A percentile compares a stretch with the other conserved stretches of the same genome.
Evolutionary conservation across 192 early-diverging fungal genomes (phyloP).

Genomic region (Coemansia reversa): DNA sequence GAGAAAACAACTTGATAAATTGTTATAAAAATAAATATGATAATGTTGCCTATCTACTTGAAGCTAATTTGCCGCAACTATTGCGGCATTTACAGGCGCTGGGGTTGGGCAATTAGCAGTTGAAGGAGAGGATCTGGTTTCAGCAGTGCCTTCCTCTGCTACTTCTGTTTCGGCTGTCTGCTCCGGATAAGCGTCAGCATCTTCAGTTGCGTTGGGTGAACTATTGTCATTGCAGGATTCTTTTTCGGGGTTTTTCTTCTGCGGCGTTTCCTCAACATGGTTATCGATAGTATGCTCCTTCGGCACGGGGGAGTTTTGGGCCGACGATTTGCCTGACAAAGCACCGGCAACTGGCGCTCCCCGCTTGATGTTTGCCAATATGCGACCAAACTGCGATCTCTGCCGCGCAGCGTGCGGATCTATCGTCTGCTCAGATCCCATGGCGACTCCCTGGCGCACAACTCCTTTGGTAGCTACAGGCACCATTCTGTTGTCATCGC

Average conservation of each 20-base stretch:
- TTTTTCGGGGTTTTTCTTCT: neutral
- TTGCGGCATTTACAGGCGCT: neutral
- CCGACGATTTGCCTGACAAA: conserved; percentile 1
- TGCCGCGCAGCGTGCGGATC: conserved; percentile 5
- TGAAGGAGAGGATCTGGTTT: neutral
- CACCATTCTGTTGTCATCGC: conserved; percentile 25
- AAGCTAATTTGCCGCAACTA: neutral
- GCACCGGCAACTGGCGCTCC: conserved; percentile 1
- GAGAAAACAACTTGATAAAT: neutral
- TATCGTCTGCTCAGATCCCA: neutral
- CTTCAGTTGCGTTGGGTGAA: neutral
- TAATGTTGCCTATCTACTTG: neutral
- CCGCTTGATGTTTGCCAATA: conserved; percentile 45
- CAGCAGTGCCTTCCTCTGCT: neutral
- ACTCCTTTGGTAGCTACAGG: neutral
- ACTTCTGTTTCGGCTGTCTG: neutral
- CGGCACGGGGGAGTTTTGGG: neutral
- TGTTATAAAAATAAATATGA: neutral
- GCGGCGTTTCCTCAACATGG: neutral
- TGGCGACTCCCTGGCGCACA: neutral
- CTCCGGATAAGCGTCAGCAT: neutral
- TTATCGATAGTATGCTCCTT: neutral
- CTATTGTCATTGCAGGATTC: neutral
- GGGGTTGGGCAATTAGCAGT: neutral
- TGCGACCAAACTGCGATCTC: conserved; percentile 49